Conservation (phyloP, 2,329 filamentous ascomycete species). For the Sporothrix schenckii region DNA sequence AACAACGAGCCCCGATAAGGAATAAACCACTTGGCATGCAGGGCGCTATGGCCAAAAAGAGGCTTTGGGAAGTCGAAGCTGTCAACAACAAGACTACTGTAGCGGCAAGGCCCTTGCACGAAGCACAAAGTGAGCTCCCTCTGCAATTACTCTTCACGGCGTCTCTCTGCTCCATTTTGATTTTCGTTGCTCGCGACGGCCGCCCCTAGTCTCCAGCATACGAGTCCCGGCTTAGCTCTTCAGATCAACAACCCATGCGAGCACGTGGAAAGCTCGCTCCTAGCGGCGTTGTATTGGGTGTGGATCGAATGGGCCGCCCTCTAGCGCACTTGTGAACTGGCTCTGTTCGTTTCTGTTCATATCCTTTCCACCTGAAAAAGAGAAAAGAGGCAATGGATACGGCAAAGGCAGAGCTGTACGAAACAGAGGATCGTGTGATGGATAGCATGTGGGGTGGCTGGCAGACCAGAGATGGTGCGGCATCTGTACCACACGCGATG, state of each 20-base stretch:
- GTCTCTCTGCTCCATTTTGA: too few species aligned
- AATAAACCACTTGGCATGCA: conserved; percentile 11
- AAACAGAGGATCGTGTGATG: neutral
- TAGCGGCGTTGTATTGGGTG: conserved; percentile 26
- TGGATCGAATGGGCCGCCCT: neutral
- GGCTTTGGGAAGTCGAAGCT: neutral
- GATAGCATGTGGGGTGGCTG: conserved; percentile 6
- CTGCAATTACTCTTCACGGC: neutral
- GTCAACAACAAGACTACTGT: too few species aligned
- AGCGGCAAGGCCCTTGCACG: neutral
- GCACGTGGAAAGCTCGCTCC: conserved; percentile 23
- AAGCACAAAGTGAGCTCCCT: neutral
- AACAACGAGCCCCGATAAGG: neutral
- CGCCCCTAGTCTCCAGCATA: conserved; percentile 15
- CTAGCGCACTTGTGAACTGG: neutral
- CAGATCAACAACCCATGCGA: conserved; percentile 13
- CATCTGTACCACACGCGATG: neutral
- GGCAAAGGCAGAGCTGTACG: too few species aligned
- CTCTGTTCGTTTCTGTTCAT: too few species aligned
- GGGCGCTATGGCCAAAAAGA: conserved; percentile 4
- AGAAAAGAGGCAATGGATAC: neutral
- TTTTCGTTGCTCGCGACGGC: neutral
- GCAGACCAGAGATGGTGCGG: neutral
- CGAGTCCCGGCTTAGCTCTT: conserved; percentile 14
- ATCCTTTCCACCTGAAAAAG: too few species aligned